Percentiles rank a stretch among this genome's conserved stretches.
These are phyloP conservation scores for Parmelia sp. DNA, from an alignment of 495 filamentous ascomycete genomes.

Conservation along the genomic window DNA sequence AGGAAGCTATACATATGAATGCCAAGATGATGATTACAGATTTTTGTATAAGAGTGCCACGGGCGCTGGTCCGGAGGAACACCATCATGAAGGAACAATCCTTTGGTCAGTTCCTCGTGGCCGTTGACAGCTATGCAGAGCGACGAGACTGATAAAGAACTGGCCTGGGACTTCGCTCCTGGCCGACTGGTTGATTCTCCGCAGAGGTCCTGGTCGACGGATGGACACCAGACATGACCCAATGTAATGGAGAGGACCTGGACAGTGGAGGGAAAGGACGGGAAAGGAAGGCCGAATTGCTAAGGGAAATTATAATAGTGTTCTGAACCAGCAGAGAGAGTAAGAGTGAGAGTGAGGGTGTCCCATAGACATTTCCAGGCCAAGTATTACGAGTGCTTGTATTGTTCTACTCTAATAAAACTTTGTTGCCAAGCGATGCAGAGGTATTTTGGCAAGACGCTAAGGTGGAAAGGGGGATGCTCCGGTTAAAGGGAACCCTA, in stretches of 20 bases:
- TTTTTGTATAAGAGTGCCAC: conserved; percentile 2
- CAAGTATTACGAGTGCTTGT: too few relatives aligned
- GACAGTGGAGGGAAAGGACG: background rate
- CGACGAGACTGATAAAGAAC: background rate
- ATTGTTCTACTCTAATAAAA: too few relatives aligned
- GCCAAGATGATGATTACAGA: conserved; percentile 1
- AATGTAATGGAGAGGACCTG: background rate
- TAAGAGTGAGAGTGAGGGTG: too few relatives aligned
- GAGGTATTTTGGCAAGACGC: background rate
- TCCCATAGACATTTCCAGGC: background rate
- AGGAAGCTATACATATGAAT: conserved; percentile 10
- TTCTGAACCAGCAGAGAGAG: conserved; percentile 1
- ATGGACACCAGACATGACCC: background rate
- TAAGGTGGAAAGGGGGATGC: background rate
- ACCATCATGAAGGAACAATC: background rate
- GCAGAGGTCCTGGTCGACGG: background rate
- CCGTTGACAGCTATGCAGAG: background rate
- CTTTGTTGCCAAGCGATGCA: background rate
- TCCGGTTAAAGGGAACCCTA: background rate
- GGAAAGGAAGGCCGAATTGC: background rate
- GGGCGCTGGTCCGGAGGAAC: background rate
- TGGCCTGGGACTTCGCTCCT: background rate
- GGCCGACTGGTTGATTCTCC: background rate
- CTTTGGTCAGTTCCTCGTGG: background rate
- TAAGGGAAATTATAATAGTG: background rate